Percentiles rank a stretch among this genome's conserved stretches.
phyloP scores from a whole-genome alignment of 2,329 filamentous ascomycete genomes.

The Endocalyx cinctus region DNA sequence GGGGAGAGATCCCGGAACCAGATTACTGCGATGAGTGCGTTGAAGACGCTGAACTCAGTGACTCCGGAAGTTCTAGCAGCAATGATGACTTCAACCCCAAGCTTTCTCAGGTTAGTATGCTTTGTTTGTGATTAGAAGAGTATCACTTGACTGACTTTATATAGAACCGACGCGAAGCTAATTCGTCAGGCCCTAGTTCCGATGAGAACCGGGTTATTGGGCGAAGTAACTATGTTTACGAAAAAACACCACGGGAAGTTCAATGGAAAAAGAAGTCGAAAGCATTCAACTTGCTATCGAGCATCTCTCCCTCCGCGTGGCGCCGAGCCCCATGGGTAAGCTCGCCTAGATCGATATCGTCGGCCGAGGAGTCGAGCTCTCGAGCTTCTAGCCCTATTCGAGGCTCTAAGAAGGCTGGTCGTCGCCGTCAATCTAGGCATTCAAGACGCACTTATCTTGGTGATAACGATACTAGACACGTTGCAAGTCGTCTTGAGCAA shows the following conservation, averaged over 20 bases:
- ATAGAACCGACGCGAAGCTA: constrained; percentile 5
- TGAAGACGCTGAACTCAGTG: constrained; percentile 8
- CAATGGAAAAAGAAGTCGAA: constrained; percentile 7
- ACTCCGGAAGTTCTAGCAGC: constrained; percentile 2
- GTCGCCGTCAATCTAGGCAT: too few relatives aligned
- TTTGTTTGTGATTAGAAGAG: background rate
- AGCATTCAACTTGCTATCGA: constrained; percentile 8
- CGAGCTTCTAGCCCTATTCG: constrained; percentile 8
- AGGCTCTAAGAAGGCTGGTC: too few relatives aligned
- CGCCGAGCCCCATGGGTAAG: too few relatives aligned
- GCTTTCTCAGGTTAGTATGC: constrained; percentile 1
- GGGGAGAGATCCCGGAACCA: constrained; percentile 18
- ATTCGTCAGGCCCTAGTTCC: constrained; percentile 2
- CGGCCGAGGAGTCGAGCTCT: constrained; percentile 12
- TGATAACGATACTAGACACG: too few relatives aligned
- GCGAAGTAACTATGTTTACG: constrained; percentile 3
- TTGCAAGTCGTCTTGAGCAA: too few relatives aligned
- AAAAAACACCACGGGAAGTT: constrained; percentile 4
- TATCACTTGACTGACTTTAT: background rate
- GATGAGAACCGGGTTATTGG: constrained; percentile 4
- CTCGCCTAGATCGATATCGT: constrained; percentile 5
- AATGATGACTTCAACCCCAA: background rate
- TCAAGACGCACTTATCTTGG: too few relatives aligned
- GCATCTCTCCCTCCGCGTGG: too few relatives aligned
- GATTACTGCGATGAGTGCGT: constrained; percentile 20